phyloP scores from a whole-genome alignment of 2,329 filamentous ascomycete species.

The Remersonia thermophila region DNA sequence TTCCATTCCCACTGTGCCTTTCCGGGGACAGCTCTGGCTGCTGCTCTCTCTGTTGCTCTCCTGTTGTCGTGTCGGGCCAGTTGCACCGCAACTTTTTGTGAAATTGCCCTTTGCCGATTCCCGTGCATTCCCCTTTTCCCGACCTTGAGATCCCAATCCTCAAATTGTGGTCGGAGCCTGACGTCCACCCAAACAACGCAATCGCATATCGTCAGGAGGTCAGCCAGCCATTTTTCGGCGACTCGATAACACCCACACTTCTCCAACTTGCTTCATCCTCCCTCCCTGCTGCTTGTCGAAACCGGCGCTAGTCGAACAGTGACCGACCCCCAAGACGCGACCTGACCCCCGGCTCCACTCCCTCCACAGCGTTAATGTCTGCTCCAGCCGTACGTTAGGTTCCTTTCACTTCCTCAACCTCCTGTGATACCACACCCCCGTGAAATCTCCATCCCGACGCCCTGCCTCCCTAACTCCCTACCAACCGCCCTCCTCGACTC shows the following conservation, averaged over 20 bases:
- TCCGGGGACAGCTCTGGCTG: constrained; percentile 5
- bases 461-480: not conserved
- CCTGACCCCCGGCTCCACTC: constrained; percentile 10
- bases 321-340: constrained; percentile 10
- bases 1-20: not conserved
- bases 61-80: not conserved
- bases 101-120: constrained; percentile 25
- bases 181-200: constrained; percentile 10
- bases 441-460: too few species aligned
- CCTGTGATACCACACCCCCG: constrained; percentile 3
- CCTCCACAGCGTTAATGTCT: constrained; percentile 15
- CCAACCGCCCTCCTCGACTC: constrained; percentile 1
- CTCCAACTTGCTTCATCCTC: constrained; percentile 9
- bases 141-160: constrained; percentile 5
- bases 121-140: constrained; percentile 18
- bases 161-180: too few species aligned
- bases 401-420: constrained; percentile 8
- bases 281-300: constrained; percentile 9
- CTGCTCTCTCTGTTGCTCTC: constrained; percentile 12
- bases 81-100: constrained; percentile 27
- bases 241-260: constrained; percentile 12
- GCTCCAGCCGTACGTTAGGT: constrained; percentile 24
- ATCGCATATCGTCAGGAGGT: constrained; percentile 13
- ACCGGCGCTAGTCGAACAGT: constrained; percentile 15
- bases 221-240: constrained; percentile 11